Base-by-base conservation (phyloP, 352 stramenopile species). In the Phytophthora crassamura region DNA sequence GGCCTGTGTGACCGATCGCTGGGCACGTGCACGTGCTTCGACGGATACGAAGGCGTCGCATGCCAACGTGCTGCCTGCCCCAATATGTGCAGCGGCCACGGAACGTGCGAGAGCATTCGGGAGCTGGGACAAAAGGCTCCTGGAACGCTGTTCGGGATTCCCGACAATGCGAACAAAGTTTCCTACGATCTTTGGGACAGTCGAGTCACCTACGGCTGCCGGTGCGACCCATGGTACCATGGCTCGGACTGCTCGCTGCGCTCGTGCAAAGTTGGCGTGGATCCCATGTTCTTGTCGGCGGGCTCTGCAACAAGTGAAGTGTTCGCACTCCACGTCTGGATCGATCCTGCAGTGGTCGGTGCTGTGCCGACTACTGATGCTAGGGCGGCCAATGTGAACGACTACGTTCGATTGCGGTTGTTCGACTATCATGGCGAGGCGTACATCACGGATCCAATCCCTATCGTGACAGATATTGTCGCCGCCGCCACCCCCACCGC, bases 21-120 rank as follows among this genome's bases (percentile, higher is more conserved):
- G 30, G 94, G 93, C 2, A 49, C 83, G 18, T 98, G 94, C 65
- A 63, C 76, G 35, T 98, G 94, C 64, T 97, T 98, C 55, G 75
- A 86, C 53, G 93, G 92, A 34, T 98, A 91, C 59, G 91, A 98
- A 64, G 94, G 94, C 43, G 78, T 63, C 11, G 89, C 86, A 1
- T 98, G 94, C 55, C 80, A 96, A 45, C 84, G 92, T 40, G 79
- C 80, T 34, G 61, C 67, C 10, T 97, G 89, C 65, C 72, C 73
- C n/a, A 80, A 73, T 67, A 82, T 83, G 47, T 97, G 88, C 75
- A 87, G 53, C 59, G 73, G 73, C 10, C 77, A 88, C 14, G 90
- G 90, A 38, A 88, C 79, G 15, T 97, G 90, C 63, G 69, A 93
- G 25, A 90, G 65, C 10, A 80, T 96, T 32, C 66, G 69, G 0